phyloP scores from a whole-genome alignment of 73 alveolate genomes.

The Effrenium voratum region DNA sequence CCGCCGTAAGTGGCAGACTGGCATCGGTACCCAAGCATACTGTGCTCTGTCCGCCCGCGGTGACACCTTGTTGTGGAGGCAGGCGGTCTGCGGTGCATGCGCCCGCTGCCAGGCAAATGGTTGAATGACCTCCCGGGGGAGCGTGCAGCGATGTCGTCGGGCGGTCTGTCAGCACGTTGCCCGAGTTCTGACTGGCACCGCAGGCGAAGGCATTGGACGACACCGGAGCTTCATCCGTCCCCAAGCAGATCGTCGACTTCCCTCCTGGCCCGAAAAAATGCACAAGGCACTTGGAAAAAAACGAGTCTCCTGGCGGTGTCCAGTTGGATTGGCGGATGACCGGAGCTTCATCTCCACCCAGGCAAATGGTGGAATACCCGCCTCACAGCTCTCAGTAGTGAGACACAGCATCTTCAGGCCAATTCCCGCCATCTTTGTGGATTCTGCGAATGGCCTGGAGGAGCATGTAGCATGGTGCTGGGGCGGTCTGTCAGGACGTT shows the following conservation, averaged over 20 bases:
- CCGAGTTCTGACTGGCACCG: constrained; percentile 61
- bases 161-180: constrained; percentile 71
- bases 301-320: not conserved
- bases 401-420: not conserved
- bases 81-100: not conserved
- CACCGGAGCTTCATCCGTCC: constrained; percentile 45
- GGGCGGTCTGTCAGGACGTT: constrained; percentile 68
- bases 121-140: constrained; percentile 73
- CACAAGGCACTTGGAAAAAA: not conserved
- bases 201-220: constrained; percentile 78
- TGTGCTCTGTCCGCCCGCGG: constrained; percentile 51
- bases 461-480: not conserved
- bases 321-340: not conserved
- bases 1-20: constrained; percentile 13
- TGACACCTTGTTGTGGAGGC: not conserved
- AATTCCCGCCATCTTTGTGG: not conserved
- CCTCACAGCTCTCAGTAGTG: not conserved
- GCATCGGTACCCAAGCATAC: constrained; percentile 47
- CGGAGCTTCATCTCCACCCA: not conserved
- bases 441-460: constrained; percentile 5
- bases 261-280: not conserved
- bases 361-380: constrained; percentile 27
- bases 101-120: constrained; percentile 31
- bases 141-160: constrained; percentile 51
- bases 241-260: constrained; percentile 59